Evolutionary conservation across 495 filamentous ascomycete species (phyloP).

Genomic region (Talaromyces thailandensis): DNA sequence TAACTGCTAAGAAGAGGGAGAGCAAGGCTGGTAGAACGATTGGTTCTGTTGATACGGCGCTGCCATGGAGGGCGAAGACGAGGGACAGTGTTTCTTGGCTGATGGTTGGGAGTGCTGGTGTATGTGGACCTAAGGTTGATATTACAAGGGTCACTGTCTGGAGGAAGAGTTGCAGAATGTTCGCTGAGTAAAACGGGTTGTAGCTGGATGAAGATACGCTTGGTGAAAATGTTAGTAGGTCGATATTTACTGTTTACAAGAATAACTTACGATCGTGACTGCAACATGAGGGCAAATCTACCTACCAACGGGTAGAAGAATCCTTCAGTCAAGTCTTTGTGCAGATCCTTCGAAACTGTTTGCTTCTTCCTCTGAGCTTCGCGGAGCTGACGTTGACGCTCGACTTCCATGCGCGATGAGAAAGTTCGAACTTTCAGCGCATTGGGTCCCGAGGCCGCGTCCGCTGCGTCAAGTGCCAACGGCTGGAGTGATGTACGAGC

Average conservation of each 20-base stretch:
- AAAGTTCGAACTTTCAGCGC: constrained; percentile 78
- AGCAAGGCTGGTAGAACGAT: constrained; percentile 63
- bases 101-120: constrained; percentile 31
- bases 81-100: constrained; percentile 38
- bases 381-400: constrained; percentile 49
- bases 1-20: constrained; percentile 66
- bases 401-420: constrained; percentile 60
- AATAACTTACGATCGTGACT: constrained; percentile 28
- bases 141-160: constrained; percentile 43
- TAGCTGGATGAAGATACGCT: constrained; percentile 18
- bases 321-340: constrained; percentile 60
- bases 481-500: constrained; percentile 68
- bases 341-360: constrained; percentile 63
- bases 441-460: constrained; percentile 67
- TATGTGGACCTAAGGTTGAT: constrained; percentile 39
- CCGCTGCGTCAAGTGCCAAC: constrained; percentile 56
- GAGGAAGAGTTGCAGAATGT: constrained; percentile 40
- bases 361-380: constrained; percentile 38
- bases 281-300: constrained; percentile 37
- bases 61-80: constrained; percentile 34
- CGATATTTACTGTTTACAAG: neutral
- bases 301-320: constrained; percentile 75
- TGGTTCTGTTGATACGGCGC: constrained; percentile 43
- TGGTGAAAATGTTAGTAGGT: constrained; percentile 2
- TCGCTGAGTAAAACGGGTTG: constrained; percentile 33